These are phyloP conservation scores for Neurospora sp. DNA, from an alignment of 495 filamentous ascomycete species.

Conservation along the genomic window DNA sequence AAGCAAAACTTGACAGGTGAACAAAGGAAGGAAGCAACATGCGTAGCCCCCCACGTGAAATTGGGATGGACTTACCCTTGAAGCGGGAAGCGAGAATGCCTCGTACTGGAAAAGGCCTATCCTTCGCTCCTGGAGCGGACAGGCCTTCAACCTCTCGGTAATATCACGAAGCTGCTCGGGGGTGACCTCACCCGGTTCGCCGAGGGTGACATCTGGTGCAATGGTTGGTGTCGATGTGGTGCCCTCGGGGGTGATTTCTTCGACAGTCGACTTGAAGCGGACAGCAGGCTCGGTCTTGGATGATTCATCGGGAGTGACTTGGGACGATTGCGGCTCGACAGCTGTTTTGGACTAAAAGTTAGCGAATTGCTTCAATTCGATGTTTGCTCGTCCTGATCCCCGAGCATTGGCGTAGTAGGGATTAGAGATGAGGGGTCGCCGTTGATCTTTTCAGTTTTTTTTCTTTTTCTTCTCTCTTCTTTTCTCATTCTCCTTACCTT, in stretches of 20 bases:
- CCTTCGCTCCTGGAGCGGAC: slow-evolving; percentile 69
- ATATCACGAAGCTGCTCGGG: slow-evolving; percentile 61
- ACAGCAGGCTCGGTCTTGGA: slow-evolving; percentile 39
- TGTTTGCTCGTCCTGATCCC: neutral
- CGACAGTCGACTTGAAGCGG: slow-evolving; percentile 65
- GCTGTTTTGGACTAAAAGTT: neutral
- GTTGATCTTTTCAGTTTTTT: neutral
- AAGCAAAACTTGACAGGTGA: neutral
- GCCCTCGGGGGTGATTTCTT: slow-evolving; percentile 60
- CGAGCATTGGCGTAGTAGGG: neutral
- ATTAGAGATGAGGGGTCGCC: slow-evolving; percentile 10
- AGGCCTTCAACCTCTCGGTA: slow-evolving; percentile 58
- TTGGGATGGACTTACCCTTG: slow-evolving; percentile 53
- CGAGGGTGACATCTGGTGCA: slow-evolving; percentile 7
- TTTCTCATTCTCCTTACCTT: slow-evolving; percentile 5
- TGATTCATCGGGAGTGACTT: neutral
- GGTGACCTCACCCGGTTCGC: slow-evolving; percentile 30
- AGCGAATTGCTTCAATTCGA: neutral
- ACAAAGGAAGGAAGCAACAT: slow-evolving; percentile 2
- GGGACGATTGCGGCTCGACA: neutral
- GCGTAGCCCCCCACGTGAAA: neutral
- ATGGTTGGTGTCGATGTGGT: slow-evolving; percentile 15
- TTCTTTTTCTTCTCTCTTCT: neutral
- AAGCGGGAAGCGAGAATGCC: slow-evolving; percentile 75
- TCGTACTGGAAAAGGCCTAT: slow-evolving; percentile 81